Conservation (phyloP, 768 basidiomycete genomes). For the Favolaschia claudopus region DNA sequence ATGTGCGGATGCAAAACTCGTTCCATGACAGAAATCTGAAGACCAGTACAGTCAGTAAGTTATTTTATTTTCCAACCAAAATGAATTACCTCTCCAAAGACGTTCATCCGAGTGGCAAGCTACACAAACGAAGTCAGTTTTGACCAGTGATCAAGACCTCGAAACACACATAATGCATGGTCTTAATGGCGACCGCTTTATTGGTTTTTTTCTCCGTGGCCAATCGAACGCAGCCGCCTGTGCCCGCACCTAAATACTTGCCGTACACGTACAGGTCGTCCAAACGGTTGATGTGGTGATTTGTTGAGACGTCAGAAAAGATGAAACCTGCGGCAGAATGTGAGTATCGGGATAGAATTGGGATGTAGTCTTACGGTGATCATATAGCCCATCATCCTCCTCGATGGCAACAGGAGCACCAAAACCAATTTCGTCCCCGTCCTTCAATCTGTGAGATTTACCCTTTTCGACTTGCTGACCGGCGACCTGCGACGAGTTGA, state of each 20-base stretch:
- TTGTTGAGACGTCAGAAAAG: conserved; percentile 2
- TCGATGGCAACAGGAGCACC: conserved; percentile 10
- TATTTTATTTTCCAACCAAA: neutral
- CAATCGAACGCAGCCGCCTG: conserved; percentile 1
- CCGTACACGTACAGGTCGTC: conserved; percentile 1
- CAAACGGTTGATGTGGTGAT: neutral
- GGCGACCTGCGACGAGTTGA: neutral
- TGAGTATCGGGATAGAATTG: neutral
- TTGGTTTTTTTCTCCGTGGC: neutral
- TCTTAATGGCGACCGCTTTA: conserved; percentile 18
- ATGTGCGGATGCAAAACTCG: conserved; percentile 15
- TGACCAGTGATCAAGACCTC: neutral
- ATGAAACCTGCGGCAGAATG: conserved; percentile 2
- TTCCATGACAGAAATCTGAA: conserved; percentile 15
- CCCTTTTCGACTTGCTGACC: neutral
- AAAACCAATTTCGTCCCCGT: conserved; percentile 16
- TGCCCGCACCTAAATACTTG: conserved; percentile 1
- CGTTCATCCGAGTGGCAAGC: neutral
- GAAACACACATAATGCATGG: conserved; percentile 9
- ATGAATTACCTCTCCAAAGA: conserved; percentile 7
- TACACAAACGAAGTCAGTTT: neutral
- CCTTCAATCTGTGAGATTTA: neutral
- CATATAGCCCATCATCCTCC: neutral
- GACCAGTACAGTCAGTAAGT: neutral
- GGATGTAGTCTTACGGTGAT: conserved; percentile 9